These are phyloP conservation scores for Wickerhamomyces sydowiorum DNA, from an alignment of 805 yeast genomes.

Conservation along the genomic window DNA sequence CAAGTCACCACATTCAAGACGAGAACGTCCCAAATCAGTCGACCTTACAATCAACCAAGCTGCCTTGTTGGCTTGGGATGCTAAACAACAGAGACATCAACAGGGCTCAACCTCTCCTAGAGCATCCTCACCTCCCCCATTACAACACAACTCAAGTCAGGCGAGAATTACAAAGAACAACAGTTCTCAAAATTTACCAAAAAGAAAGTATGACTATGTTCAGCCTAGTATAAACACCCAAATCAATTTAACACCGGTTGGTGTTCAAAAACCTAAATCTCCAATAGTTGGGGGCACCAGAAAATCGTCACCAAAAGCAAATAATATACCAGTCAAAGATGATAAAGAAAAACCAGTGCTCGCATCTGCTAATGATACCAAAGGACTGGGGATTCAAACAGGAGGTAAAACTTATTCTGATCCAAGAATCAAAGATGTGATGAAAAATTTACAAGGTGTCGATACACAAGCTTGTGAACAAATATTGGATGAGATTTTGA, in stretches of 20 bases:
- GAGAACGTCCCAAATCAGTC: conserved; percentile 20
- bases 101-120: conserved; percentile 11
- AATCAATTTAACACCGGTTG: conserved; percentile 17
- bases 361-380: conserved; percentile 5
- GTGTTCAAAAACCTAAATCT: background rate
- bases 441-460: conserved; percentile 24
- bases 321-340: background rate
- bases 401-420: conserved; percentile 8
- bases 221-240: conserved; percentile 22
- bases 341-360: background rate
- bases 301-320: background rate
- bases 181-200: background rate
- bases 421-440: conserved; percentile 21
- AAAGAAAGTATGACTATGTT: conserved; percentile 18
- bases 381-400: background rate
- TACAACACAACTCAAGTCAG: background rate
- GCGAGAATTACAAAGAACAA: background rate
- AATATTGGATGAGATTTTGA: conserved; percentile 82
- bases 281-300: background rate
- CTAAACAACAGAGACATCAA: background rate
- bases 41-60: conserved; percentile 20
- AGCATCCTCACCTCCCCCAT: conserved; percentile 7
- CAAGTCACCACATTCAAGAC: conserved; percentile 11
- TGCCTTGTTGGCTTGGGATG: conserved; percentile 22
- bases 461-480: conserved; percentile 33